phyloP scores from a whole-genome alignment of 148 eudicot genomes.

The Salicornia ramosissima region DNA sequence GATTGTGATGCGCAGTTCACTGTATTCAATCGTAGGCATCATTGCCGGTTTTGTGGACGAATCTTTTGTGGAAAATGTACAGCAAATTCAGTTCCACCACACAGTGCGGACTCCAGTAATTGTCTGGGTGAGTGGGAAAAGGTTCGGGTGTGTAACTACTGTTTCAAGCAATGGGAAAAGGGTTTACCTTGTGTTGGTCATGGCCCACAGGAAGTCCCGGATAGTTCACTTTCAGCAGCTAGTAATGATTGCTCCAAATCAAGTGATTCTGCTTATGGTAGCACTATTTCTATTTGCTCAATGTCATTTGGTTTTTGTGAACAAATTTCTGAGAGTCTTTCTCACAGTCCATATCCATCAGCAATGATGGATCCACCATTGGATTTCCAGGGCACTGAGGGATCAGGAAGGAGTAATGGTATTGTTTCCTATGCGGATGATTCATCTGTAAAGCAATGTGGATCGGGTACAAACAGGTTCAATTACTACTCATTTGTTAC shows the following conservation, averaged over 20 bases:
- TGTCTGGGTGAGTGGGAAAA: constrained; percentile 47
- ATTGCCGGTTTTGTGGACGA: constrained; percentile 83
- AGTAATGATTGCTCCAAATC: constrained; percentile 56
- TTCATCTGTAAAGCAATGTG: constrained; percentile 37
- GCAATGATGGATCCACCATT: constrained; percentile 41
- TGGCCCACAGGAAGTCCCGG: constrained; percentile 39
- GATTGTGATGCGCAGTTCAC: constrained; percentile 81
- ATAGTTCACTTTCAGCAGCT: constrained; percentile 50
- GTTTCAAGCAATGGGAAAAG: constrained; percentile 74
- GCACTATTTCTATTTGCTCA: constrained; percentile 52
- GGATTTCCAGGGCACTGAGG: constrained; percentile 32
- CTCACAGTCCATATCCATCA: constrained; percentile 56
- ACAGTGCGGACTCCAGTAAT: constrained; percentile 35
- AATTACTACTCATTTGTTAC: constrained; percentile 10
- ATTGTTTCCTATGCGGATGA: constrained; percentile 36
- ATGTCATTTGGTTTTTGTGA: constrained; percentile 57
- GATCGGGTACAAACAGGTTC: constrained; percentile 60
- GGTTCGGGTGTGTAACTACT: constrained; percentile 87
- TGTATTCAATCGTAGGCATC: constrained; percentile 76
- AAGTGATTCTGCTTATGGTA: constrained; percentile 51
- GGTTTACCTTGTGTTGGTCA: constrained; percentile 36
- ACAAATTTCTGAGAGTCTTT: constrained; percentile 39
- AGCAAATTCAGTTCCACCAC: constrained; percentile 51
- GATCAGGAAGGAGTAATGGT: constrained; percentile 38
- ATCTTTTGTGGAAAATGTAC: constrained; percentile 89